Evolutionary conservation across 208 protist genomes (phyloP).

Genomic region (Naegleria fowleri): DNA sequence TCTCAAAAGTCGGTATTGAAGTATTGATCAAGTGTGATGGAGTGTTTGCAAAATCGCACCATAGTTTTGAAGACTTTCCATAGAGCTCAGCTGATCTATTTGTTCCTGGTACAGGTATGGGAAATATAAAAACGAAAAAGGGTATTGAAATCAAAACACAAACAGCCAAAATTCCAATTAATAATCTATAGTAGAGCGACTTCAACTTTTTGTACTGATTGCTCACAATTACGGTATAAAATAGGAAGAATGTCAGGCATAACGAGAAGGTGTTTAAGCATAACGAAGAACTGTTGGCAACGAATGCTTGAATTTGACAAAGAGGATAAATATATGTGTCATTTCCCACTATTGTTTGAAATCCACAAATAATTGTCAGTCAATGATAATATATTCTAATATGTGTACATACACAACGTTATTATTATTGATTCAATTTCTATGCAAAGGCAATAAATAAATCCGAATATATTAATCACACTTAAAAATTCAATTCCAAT

Average conservation of each 20-base stretch:
- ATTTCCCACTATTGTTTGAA: not conserved
- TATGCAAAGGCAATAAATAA: not conserved
- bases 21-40: not conserved
- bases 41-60: slow-evolving; percentile 25
- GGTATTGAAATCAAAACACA: not conserved
- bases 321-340: slow-evolving; percentile 6
- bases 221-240: not conserved
- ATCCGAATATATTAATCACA: slow-evolving; percentile 16
- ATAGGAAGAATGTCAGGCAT: not conserved
- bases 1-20: not conserved
- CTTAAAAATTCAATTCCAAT: not conserved
- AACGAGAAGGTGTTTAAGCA: not conserved
- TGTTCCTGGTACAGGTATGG: not conserved
- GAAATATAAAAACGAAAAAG: slow-evolving; percentile 18
- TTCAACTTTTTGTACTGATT: not conserved
- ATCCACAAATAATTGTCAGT: not conserved
- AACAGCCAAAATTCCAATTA: not conserved
- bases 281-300: not conserved
- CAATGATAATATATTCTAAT: not conserved
- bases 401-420: not conserved
- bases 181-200: not conserved
- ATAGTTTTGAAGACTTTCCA: not conserved
- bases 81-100: not conserved
- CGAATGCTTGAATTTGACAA: slow-evolving; percentile 24
- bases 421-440: not conserved